Evolutionary conservation across 176 grass and related monocot species (phyloP).

Genomic region (Phoenix roebelenii): DNA sequence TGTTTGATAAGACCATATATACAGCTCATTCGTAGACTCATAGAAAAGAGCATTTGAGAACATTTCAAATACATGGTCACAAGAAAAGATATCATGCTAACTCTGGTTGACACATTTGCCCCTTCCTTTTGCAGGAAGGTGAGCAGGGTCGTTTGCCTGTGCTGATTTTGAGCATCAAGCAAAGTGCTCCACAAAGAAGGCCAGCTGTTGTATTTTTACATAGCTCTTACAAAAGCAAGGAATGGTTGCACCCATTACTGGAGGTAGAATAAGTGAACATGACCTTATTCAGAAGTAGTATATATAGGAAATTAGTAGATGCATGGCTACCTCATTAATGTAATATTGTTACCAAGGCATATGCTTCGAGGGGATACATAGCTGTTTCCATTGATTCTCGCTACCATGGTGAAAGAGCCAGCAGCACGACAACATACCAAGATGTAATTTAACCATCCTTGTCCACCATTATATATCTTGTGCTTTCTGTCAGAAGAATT

Average conservation of each 20-base stretch:
- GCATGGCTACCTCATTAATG: no score
- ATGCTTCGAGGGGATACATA: conserved; percentile 84
- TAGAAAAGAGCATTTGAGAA: no score
- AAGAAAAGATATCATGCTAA: not conserved
- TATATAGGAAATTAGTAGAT: no score
- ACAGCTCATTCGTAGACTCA: no score
- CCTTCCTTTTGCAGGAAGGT: conserved; percentile 33
- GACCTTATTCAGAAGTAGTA: no score
- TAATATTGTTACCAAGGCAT: conserved; percentile 46
- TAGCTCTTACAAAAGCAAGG: conserved; percentile 95
- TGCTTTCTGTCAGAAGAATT: not conserved
- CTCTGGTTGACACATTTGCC: conserved; percentile 5
- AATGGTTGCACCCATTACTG: conserved; percentile 78
- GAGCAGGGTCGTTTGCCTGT: conserved; percentile 75
- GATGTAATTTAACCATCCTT: conserved; percentile 37
- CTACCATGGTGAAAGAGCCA: conserved; percentile 88
- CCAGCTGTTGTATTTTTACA: conserved; percentile 78
- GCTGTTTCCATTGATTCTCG: conserved; percentile 78
- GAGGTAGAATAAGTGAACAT: conserved; percentile 39
- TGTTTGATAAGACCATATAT: no score
- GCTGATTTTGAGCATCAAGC: conserved; percentile 59
- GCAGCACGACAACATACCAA: conserved; percentile 46
- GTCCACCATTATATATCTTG: not conserved
- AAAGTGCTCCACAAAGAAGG: conserved; percentile 38
- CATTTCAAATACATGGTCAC: no score